Evolutionary conservation across 2,329 filamentous ascomycete genomes (phyloP).

Genomic region (Calonectria crousiana): DNA sequence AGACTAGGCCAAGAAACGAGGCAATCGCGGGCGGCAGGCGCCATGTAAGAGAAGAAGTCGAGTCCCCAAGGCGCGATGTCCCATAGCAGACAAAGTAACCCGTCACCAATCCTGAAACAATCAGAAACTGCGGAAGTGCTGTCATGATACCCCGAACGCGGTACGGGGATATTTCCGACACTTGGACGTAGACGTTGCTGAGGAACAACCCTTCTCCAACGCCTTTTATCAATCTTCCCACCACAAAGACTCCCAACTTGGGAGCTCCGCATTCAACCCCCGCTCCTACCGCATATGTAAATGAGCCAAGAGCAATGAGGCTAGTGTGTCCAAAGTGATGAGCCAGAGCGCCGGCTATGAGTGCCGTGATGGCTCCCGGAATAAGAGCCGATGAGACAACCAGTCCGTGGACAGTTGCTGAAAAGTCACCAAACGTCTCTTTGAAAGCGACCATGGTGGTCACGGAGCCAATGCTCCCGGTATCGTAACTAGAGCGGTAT

Average conservation of each 20-base stretch:
- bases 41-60: conserved; percentile 62
- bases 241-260: conserved; percentile 63
- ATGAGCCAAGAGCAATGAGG: conserved; percentile 64
- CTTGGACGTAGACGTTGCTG: conserved; percentile 64
- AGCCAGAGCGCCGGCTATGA: conserved; percentile 68
- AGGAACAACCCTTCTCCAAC: conserved; percentile 70
- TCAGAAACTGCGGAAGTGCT: conserved; percentile 65
- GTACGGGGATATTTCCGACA: conserved; percentile 70
- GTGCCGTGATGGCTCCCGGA: conserved; percentile 69
- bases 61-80: conserved; percentile 55
- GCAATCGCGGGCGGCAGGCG: conserved; percentile 62
- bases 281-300: conserved; percentile 66
- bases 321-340: conserved; percentile 65
- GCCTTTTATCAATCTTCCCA: conserved; percentile 67
- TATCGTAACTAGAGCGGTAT: conserved; percentile 43
- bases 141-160: conserved; percentile 63
- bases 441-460: conserved; percentile 68
- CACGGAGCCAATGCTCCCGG: conserved; percentile 70
- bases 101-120: conserved; percentile 61
- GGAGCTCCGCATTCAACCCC: conserved; percentile 53
- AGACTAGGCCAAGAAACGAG: conserved; percentile 46
- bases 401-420: conserved; percentile 68
- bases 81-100: conserved; percentile 74
- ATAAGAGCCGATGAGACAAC: conserved; percentile 72
- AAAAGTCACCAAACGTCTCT: conserved; percentile 63